Conservation (phyloP, 2,329 filamentous ascomycete genomes). For the Aureobasidium melanogenum region DNA sequence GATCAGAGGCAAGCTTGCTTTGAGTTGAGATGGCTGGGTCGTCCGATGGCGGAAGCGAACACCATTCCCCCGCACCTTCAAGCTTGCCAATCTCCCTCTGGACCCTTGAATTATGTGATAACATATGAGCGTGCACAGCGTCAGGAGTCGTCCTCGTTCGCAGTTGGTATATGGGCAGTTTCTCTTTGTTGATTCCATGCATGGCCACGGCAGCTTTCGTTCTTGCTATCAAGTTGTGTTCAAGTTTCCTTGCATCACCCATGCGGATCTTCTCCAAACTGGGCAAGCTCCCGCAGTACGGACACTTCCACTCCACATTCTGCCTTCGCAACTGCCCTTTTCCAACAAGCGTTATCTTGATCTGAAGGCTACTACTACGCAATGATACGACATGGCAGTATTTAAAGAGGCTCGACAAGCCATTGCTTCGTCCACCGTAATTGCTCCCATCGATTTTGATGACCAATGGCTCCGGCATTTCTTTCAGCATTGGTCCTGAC, state of each 20-base stretch:
- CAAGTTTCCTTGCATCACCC: background rate
- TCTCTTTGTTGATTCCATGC: no score
- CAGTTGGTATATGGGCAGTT: no score
- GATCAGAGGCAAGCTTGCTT: background rate
- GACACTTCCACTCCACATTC: background rate
- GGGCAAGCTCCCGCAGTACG: background rate
- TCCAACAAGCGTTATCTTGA: conserved; percentile 4
- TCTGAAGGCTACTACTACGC: background rate
- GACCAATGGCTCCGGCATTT: background rate
- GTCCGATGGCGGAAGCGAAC: background rate
- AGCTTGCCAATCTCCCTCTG: background rate
- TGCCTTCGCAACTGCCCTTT: background rate
- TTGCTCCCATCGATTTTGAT: background rate
- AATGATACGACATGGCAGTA: background rate
- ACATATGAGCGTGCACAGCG: background rate
- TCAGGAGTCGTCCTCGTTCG: background rate
- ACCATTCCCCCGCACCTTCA: background rate
- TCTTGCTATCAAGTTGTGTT: background rate
- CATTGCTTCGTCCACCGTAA: background rate
- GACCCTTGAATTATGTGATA: background rate
- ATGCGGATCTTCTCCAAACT: background rate
- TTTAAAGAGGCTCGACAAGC: background rate
- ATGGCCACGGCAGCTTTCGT: no score
- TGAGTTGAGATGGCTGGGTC: background rate
- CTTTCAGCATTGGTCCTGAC: background rate